Evolutionary conservation across 495 filamentous ascomycete genomes (phyloP), one percentile per base, ranked within the genome.

Genomic region (Parachaetomium inaequale): DNA sequence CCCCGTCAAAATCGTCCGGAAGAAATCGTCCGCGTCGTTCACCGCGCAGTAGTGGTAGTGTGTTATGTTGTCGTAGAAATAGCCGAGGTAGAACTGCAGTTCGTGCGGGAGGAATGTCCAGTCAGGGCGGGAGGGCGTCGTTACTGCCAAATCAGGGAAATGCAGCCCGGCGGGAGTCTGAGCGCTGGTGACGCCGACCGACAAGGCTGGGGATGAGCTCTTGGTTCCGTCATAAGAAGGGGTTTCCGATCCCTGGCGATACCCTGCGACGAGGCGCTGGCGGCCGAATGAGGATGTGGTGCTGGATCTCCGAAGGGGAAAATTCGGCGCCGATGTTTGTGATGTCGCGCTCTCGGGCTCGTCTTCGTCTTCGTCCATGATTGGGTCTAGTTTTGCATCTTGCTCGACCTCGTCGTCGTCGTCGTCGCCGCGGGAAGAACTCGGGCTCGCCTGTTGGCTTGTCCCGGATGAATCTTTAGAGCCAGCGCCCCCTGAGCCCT

Each of bases 41-140:
- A 88, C 87, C 67, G 93, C 76, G 42, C 87, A 87, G 70, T 93
- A 97, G 74, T 96, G 93, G 59, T 90, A 85, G 69, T 87, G 80
- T 7, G 85, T 88, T 51, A 98, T 76, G 63, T 87, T 83, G 38
- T 90, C 85, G 57, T 80, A 82, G 70, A 90, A 88, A 74, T 91
- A 97, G 52, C 83, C 79, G 43, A 98, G 76, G 71, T 93, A 93
- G 64, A 87, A 91, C 40, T 87, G 84, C 40, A 94, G 62, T 69
- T 95, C 91, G 40, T 82, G 78, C 2, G 85, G 74, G 0, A 90
- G 74, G 47, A 82, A 80, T 19, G 80, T 74, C 78, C 79, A 80
- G 49, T 81, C 76, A 12, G 72, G 66, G 4, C 64, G 69, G 36
- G 66, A 46, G 4, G 68, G 46, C 0, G 65, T 47, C 2, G 59